These are phyloP conservation scores for Furcasterigmium furcatum DNA, from an alignment of 2,329 filamentous ascomycete species.

Conservation along the genomic window DNA sequence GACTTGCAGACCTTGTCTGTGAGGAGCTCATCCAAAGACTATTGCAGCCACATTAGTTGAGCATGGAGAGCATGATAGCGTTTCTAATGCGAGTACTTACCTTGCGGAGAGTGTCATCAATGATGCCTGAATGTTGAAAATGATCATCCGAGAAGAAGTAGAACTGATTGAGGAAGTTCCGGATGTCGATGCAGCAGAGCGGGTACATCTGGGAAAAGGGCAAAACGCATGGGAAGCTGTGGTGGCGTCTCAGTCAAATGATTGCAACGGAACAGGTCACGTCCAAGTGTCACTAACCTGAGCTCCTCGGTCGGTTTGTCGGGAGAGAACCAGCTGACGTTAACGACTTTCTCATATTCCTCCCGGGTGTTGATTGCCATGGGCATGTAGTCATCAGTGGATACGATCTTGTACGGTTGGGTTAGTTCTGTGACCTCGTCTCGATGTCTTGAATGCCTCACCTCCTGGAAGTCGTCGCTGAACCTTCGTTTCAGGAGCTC, in stretches of 20 bases:
- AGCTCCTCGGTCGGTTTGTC: slow-evolving; percentile 75
- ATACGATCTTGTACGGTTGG: slow-evolving; percentile 51
- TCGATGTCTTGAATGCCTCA: slow-evolving; percentile 27
- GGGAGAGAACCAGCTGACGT: slow-evolving; percentile 92
- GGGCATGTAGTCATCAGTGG: slow-evolving; percentile 99
- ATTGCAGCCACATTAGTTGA: not conserved
- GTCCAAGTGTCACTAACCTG: slow-evolving; percentile 46
- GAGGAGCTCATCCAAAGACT: slow-evolving; percentile 93
- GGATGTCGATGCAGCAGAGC: slow-evolving; percentile 94
- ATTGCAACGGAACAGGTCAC: slow-evolving; percentile 7
- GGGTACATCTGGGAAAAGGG: slow-evolving; percentile 99
- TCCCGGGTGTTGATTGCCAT: slow-evolving; percentile 92
- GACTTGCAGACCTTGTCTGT: slow-evolving; percentile 89
- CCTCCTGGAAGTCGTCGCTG: slow-evolving; percentile 93
- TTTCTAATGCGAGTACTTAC: too few species aligned
- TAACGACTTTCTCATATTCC: slow-evolving; percentile 93
- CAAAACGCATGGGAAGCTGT: slow-evolving; percentile 86
- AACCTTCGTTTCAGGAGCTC: slow-evolving; percentile 87
- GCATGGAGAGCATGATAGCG: slow-evolving; percentile 4
- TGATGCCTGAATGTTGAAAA: slow-evolving; percentile 84
- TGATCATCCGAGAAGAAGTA: slow-evolving; percentile 97
- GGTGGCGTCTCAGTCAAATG: slow-evolving; percentile 16
- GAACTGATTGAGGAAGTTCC: slow-evolving; percentile 96
- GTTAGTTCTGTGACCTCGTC: slow-evolving; percentile 2
- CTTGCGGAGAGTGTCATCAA: slow-evolving; percentile 85